phyloP scores from a whole-genome alignment of 208 protist species.

The Crithidia expoeki region DNA sequence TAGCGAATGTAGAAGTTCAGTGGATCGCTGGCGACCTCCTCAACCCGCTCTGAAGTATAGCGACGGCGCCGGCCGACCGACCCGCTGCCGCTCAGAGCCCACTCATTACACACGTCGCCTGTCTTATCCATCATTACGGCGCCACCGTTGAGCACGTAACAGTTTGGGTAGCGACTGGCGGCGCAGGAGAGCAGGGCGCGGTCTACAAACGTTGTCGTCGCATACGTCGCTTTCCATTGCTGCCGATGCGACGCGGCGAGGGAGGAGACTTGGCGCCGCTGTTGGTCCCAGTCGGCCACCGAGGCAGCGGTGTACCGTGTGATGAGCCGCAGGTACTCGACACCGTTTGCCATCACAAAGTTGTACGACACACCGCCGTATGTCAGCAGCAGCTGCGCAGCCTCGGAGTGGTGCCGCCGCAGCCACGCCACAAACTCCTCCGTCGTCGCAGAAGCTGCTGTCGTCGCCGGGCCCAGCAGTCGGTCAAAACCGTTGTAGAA shows the following conservation, averaged over 20 bases:
- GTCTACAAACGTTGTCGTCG: constrained; percentile 59
- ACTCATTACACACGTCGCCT: constrained; percentile 28
- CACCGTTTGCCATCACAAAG: constrained; percentile 32
- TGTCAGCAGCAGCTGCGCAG: constrained; percentile 29
- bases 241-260: constrained; percentile 20
- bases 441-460: background rate
- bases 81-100: constrained; percentile 36
- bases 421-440: constrained; percentile 37
- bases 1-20: constrained; percentile 63
- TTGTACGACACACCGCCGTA: constrained; percentile 25
- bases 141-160: constrained; percentile 25
- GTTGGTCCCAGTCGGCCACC: constrained; percentile 24
- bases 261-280: constrained; percentile 24
- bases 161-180: constrained; percentile 26
- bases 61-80: constrained; percentile 32
- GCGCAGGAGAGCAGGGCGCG: constrained; percentile 33
- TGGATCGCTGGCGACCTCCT: constrained; percentile 45
- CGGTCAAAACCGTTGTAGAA: constrained; percentile 37
- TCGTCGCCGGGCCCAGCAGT: constrained; percentile 19
- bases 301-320: constrained; percentile 15
- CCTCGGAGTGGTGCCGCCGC: constrained; percentile 20
- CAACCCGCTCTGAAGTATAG: constrained; percentile 31
- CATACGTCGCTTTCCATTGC: constrained; percentile 34
- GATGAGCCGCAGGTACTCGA: constrained; percentile 31
- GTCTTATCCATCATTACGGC: background rate